Conservation (phyloP, 129 eudicot genomes). For the Apium graveolens region DNA sequence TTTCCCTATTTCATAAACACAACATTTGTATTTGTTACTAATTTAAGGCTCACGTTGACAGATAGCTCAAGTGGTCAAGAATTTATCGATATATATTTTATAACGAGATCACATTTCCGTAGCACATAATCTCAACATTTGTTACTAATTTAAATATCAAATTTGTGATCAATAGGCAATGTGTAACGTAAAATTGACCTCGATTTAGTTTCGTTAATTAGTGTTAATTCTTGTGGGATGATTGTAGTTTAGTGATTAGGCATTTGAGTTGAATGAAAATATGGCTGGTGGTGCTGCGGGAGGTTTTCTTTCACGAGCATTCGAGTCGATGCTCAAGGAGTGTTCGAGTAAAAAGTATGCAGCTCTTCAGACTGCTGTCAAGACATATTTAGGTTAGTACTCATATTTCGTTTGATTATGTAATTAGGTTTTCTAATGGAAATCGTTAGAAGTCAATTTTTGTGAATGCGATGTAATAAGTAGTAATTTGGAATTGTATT, state of each 20-base stretch:
- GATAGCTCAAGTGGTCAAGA: too few relatives aligned
- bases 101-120: background rate
- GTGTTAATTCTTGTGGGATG: background rate
- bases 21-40: background rate
- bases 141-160: background rate
- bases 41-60: too few relatives aligned
- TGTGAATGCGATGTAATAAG: background rate
- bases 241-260: background rate
- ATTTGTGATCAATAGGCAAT: background rate
- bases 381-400: conserved; percentile 60
- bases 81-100: background rate
- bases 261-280: background rate
- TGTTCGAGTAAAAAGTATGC: conserved; percentile 55
- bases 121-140: background rate
- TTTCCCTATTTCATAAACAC: background rate
- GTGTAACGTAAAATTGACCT: background rate
- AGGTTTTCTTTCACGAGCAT: conserved; percentile 85
- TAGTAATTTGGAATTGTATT: background rate
- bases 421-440: background rate
- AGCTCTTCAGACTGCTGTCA: conserved; percentile 70
- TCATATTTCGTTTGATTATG: background rate
- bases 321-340: conserved; percentile 94
- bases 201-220: background rate
- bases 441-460: background rate
- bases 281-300: conserved; percentile 98